Evolutionary conservation across 305 asterid genomes (phyloP).

Genomic region (Solanum hybrid): DNA sequence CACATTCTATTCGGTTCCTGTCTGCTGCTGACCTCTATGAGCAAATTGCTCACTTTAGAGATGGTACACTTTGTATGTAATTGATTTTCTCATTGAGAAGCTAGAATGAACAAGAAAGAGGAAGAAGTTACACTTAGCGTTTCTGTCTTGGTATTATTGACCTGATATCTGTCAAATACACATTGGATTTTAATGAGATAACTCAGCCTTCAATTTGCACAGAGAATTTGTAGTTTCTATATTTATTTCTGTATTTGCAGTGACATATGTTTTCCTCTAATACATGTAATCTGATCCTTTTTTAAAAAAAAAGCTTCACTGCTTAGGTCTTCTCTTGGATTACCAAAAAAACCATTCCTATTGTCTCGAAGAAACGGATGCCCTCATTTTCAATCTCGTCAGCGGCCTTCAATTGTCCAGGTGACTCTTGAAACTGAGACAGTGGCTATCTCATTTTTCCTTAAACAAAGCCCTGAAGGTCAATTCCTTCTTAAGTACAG

Average conservation of each 20-base stretch:
- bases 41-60: not conserved
- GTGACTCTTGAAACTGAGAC: constrained; percentile 31
- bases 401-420: constrained; percentile 82
- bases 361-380: constrained; percentile 47
- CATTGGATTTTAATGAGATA: not conserved
- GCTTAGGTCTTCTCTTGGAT: constrained; percentile 83
- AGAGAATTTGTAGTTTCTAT: not conserved
- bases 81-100: not conserved
- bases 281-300: constrained; percentile 5
- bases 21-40: not conserved
- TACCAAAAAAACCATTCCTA: constrained; percentile 41
- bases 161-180: not conserved
- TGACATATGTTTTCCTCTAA: not conserved
- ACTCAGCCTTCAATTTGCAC: not conserved
- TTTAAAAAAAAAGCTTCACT: constrained; percentile 62
- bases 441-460: constrained; percentile 2
- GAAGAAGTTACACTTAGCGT: not conserved
- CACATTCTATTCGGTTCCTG: not conserved
- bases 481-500: constrained; percentile 32
- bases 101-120: not conserved
- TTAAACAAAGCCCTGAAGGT: not conserved
- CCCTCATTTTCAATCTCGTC: constrained; percentile 68
- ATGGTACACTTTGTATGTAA: not conserved
- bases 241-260: not conserved
- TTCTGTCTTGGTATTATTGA: not conserved